Percentiles rank a stretch among this genome's conserved stretches.
Evolutionary conservation across 164 flowering plant species (phyloP).

Genomic region (Nelumbo lutea): DNA sequence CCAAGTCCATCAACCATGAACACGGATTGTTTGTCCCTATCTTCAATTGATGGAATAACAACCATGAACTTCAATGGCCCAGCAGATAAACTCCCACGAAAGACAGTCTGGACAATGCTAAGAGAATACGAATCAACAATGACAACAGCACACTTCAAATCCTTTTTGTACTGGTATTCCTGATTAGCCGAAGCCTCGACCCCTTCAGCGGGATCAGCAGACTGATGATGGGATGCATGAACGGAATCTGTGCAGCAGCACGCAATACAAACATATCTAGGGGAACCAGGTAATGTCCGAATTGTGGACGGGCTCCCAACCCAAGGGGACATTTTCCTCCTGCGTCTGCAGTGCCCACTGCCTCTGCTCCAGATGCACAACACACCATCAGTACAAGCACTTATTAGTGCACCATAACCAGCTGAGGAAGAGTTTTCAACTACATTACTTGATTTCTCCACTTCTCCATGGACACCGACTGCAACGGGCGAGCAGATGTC

Average conservation of each 20-base stretch:
- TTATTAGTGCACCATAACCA: conserved; percentile 53
- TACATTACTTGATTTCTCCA: conserved; percentile 25
- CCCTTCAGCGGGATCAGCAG: conserved; percentile 31
- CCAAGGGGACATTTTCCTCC: conserved; percentile 88
- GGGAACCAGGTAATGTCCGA: conserved; percentile 48
- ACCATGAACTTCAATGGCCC: conserved; percentile 65
- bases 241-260: conserved; percentile 41
- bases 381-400: conserved; percentile 90
- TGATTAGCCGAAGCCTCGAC: conserved; percentile 24
- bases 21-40: conserved; percentile 36
- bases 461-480: conserved; percentile 23
- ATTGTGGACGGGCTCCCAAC: conserved; percentile 67
- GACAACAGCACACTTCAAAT: conserved; percentile 56
- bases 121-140: conserved; percentile 83
- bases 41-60: conserved; percentile 41
- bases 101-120: conserved; percentile 64
- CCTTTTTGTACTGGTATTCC: conserved; percentile 33
- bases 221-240: conserved; percentile 24
- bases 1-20: conserved; percentile 62
- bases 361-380: conserved; percentile 92
- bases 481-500: conserved; percentile 61
- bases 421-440: conserved; percentile 21
- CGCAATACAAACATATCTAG: conserved; percentile 76
- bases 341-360: conserved; percentile 81
- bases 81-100: conserved; percentile 62